phyloP scores from a whole-genome alignment of 1,284 basidiomycete species.

The Cryptococcus hybrid region DNA sequence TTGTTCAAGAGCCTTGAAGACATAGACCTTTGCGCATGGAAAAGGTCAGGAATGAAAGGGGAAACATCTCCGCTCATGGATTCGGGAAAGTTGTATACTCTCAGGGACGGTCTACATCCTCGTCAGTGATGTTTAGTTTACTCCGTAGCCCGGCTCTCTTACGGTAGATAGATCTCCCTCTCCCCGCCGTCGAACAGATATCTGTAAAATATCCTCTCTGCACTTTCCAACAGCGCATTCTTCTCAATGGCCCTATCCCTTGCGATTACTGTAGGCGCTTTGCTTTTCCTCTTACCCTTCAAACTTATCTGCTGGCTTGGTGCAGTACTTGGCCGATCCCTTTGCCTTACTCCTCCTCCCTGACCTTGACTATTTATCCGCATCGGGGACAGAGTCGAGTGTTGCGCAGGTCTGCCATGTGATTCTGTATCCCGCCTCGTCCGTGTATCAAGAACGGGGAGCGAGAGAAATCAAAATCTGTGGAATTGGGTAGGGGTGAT shows the following conservation, averaged over 20 bases:
- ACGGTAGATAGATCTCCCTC: constrained; percentile 90
- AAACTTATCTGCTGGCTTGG: constrained; percentile 16
- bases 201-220: constrained; percentile 91
- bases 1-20: constrained; percentile 94
- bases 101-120: constrained; percentile 33
- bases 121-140: not conserved
- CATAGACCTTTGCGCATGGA: constrained; percentile 95
- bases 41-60: constrained; percentile 92
- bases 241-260: constrained; percentile 87
- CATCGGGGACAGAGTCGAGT: not conserved
- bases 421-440: constrained; percentile 42
- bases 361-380: not conserved
- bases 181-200: constrained; percentile 69
- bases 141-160: constrained; percentile 55
- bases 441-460: constrained; percentile 12
- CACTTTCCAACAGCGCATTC: constrained; percentile 82
- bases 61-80: constrained; percentile 68
- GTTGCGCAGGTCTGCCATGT: constrained; percentile 17
- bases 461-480: constrained; percentile 9
- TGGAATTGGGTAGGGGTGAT: not conserved
- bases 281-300: constrained; percentile 14
- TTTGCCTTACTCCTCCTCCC: constrained; percentile 6
- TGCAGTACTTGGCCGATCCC: constrained; percentile 13
- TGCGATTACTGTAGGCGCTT: constrained; percentile 80
- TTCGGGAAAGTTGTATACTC: constrained; percentile 52